Evolutionary conservation across 2,329 filamentous ascomycete genomes (phyloP).

Genomic region (Penicillium sp.): DNA sequence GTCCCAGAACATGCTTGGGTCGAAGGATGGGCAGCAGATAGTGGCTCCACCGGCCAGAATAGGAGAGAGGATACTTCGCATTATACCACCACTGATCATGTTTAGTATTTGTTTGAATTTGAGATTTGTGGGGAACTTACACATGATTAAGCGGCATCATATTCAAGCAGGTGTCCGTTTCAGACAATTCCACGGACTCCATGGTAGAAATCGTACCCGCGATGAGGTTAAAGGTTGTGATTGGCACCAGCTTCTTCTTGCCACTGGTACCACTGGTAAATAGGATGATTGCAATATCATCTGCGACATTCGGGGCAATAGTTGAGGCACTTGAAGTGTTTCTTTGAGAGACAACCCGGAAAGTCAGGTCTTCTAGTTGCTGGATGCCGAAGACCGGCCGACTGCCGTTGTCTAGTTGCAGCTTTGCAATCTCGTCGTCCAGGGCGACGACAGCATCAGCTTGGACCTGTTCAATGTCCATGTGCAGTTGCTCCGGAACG

Average conservation of each 20-base stretch:
- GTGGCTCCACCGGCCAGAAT: constrained; percentile 59
- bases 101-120: neutral
- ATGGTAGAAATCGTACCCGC: constrained; percentile 58
- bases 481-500: constrained; percentile 55
- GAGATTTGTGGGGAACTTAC: constrained; percentile 38
- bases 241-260: constrained; percentile 62
- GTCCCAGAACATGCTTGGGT: constrained; percentile 62
- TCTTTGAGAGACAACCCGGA: constrained; percentile 25
- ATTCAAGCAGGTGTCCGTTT: constrained; percentile 58
- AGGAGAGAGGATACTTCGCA: constrained; percentile 60
- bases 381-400: constrained; percentile 21
- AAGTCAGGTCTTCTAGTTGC: constrained; percentile 42
- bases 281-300: constrained; percentile 57
- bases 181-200: constrained; percentile 56
- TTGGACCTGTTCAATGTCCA: constrained; percentile 55
- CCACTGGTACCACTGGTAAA: constrained; percentile 64
- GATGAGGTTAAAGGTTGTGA: constrained; percentile 56
- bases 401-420: constrained; percentile 12
- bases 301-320: constrained; percentile 46
- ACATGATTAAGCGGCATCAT: constrained; percentile 65
- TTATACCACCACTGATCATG: constrained; percentile 52
- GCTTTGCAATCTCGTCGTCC: constrained; percentile 27
- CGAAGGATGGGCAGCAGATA: constrained; percentile 60
- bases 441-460: constrained; percentile 55
- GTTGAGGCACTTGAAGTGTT: constrained; percentile 6